These are phyloP conservation scores for Spergularia azorica DNA, from an alignment of 179 eudicot genomes.

Conservation along the genomic window DNA sequence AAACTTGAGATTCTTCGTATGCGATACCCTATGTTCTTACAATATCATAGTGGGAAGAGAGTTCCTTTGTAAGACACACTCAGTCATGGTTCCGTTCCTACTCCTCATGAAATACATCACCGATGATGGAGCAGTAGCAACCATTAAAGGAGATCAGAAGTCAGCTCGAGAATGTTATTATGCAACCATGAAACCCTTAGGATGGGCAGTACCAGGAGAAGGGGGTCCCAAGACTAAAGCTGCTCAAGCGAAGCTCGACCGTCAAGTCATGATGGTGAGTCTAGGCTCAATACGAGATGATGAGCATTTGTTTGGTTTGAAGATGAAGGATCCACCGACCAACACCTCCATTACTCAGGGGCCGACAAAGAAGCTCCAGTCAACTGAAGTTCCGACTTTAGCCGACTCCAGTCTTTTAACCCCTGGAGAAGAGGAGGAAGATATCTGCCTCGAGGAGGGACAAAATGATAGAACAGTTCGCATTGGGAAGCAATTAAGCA, in stretches of 20 bases:
- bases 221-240: neutral
- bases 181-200: neutral
- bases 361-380: neutral
- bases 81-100: neutral
- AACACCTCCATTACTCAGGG: neutral
- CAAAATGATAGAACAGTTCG: no score
- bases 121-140: neutral
- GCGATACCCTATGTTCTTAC: no score
- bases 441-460: no score
- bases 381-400: neutral
- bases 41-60: neutral
- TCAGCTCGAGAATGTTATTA: neutral
- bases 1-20: no score
- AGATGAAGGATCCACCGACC: neutral
- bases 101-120: neutral
- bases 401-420: no score
- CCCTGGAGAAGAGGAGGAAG: no score
- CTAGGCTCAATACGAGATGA: no score
- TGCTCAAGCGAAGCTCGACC: neutral
- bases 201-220: neutral
- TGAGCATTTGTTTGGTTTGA: no score
- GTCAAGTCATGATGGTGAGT: no score
- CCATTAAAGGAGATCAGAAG: neutral
- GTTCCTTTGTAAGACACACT: neutral
- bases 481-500: no score